Evolutionary conservation across 805 yeast genomes (phyloP).

Genomic region (Starmerella powellii): DNA sequence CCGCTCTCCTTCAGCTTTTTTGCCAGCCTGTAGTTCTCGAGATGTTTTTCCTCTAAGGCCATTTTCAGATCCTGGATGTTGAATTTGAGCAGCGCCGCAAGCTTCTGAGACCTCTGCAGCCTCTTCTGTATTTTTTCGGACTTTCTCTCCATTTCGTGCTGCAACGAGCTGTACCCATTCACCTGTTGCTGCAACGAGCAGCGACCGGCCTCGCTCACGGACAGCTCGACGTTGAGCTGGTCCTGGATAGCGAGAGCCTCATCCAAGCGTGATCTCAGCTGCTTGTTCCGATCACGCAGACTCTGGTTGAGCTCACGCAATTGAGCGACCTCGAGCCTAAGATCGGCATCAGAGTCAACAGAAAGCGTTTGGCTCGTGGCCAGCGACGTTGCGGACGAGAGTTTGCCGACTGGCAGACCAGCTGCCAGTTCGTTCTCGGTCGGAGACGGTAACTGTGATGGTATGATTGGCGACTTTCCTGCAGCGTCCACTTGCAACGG

Average conservation of each 20-base stretch:
- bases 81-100: conserved; percentile 23
- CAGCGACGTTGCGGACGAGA: neutral
- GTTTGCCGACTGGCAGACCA: neutral
- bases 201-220: conserved; percentile 21
- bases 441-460: neutral
- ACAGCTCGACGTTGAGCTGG: conserved; percentile 20
- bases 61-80: conserved; percentile 28
- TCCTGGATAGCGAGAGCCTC: conserved; percentile 10
- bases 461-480: neutral
- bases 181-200: conserved; percentile 26
- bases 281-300: conserved; percentile 2
- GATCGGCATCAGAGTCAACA: neutral
- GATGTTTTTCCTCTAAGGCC: conserved; percentile 28
- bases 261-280: conserved; percentile 8
- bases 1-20: neutral
- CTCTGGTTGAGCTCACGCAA: conserved; percentile 11
- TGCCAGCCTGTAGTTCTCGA: conserved; percentile 25
- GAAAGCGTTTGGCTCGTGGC: neutral
- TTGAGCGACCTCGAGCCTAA: conserved; percentile 8
- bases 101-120: conserved; percentile 20
- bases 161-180: conserved; percentile 23
- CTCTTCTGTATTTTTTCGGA: conserved; percentile 20
- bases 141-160: conserved; percentile 23
- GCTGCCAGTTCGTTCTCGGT: neutral
- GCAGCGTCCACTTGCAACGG: too few species aligned